Evolutionary conservation across 2,329 filamentous ascomycete genomes (phyloP), one percentile per base, ranked within the genome.

Genomic region (Beauveria sp.): DNA sequence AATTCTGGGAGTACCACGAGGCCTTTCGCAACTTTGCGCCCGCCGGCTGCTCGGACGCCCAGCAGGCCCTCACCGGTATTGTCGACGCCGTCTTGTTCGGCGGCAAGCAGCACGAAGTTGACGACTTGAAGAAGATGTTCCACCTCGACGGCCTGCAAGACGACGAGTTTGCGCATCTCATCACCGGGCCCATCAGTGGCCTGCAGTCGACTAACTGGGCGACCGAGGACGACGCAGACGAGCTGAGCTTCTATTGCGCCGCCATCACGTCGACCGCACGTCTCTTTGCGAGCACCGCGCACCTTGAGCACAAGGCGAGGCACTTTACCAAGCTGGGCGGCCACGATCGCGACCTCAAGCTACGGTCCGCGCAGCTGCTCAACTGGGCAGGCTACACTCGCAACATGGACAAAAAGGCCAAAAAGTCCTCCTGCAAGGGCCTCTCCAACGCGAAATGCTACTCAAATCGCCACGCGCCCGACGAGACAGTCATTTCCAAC

Each of bases 1-100:
- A 95, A 67, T 93, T 87, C 73, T 93, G 89, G 81, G 70, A 82
- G 67, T 85, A 85, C 66, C 79, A 72, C 46, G 80, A 83, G 66
- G 81, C 80, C 0, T 78, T 78, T 0, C 75, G 78, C 1, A 69
- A 78, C 14, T 84, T 75, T 61, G 75, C 75, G 0, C 81, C 82
- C 67, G 73, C 79, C 0, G 81, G 83, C 38, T 95, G 91, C 69
- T 81, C 92, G 42, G 74, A 77, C 1, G 80, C 81, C 1, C 87
- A 86, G 0, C 85, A 89, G 69, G 86, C 77, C 63, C 68, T 84
- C 12, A 81, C 78, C 0, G 71, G 80, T 50, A 70, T 81, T 6
- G 70, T 83, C 24, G 82, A 85, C 68, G 78, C 75, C 47, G 79
- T 84, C 42, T 74, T 84, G 3, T 71, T 81, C 16, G 71, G 73